A percentile compares a stretch with the other conserved stretches of the same genome.
phyloP scores from a whole-genome alignment of 75 land plant genomes.

The Larix kaempferi region DNA sequence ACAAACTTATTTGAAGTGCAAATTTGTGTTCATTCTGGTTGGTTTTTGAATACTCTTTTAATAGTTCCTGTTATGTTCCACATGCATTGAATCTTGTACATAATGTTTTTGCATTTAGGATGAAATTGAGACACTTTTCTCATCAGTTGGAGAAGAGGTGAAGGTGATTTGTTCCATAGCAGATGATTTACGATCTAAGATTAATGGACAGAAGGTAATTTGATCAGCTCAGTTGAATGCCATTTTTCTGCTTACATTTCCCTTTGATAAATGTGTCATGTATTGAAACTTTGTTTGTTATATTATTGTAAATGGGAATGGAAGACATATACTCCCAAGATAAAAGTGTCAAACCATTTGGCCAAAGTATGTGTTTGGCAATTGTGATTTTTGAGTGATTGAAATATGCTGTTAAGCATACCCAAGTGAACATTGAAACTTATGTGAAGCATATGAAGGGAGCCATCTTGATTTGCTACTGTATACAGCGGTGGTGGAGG shows the following conservation, averaged over 20 bases:
- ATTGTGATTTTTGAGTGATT: too few species aligned
- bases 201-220: constrained; percentile 31
- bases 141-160: constrained; percentile 31
- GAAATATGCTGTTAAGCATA: too few species aligned
- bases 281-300: not conserved
- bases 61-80: not conserved
- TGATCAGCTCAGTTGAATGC: not conserved
- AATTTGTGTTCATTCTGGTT: not conserved
- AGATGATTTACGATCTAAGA: constrained; percentile 20
- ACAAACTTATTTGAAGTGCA: not conserved
- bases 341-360: not conserved
- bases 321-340: not conserved
- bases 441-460: too few species aligned
- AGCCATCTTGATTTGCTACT: too few species aligned
- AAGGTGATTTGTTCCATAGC: constrained; percentile 22
- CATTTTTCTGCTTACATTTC: not conserved
- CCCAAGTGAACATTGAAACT: too few species aligned
- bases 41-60: not conserved
- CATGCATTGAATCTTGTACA: not conserved
- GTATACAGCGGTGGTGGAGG: too few species aligned
- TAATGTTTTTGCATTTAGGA: constrained; percentile 11
- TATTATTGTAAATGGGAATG: not conserved
- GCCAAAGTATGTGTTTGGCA: too few species aligned
- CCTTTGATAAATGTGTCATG: not conserved
- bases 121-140: constrained; percentile 28